Evolutionary conservation across 2,329 filamentous ascomycete species (phyloP).

Genomic region (Basipetospora chlamydospora): DNA sequence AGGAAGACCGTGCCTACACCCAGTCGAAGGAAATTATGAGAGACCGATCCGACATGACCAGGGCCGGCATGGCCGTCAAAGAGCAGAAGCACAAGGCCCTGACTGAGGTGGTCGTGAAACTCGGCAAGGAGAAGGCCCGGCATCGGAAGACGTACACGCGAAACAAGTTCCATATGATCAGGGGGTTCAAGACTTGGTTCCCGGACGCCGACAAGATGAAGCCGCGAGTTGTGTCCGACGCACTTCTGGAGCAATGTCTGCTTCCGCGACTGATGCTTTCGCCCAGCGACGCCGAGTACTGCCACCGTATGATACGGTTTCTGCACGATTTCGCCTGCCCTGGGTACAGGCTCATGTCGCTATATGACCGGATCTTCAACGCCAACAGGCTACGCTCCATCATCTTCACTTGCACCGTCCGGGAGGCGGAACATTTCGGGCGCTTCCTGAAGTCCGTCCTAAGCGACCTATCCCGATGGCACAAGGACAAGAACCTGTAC

Average conservation of each 20-base stretch:
- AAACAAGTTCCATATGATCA: conserved; percentile 48
- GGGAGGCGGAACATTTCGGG: conserved; percentile 86
- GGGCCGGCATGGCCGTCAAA: conserved; percentile 49
- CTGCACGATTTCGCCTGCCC: conserved; percentile 74
- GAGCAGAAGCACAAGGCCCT: conserved; percentile 57
- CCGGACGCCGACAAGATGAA: conserved; percentile 43
- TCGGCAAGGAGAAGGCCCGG: conserved; percentile 9
- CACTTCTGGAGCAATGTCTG: conserved; percentile 78
- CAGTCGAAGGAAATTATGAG: conserved; percentile 52
- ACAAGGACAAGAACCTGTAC: conserved; percentile 57
- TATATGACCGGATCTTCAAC: conserved; percentile 75
- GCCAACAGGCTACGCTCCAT: conserved; percentile 67
- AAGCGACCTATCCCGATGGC: conserved; percentile 71
- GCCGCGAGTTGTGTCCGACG: conserved; percentile 47
- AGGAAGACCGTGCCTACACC: conserved; percentile 53
- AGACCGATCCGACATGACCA: conserved; percentile 59
- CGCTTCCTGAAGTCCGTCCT: conserved; percentile 76
- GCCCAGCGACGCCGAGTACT: conserved; percentile 76
- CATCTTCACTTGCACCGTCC: conserved; percentile 78
- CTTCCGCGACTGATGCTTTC: conserved; percentile 78
- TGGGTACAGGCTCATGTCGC: conserved; percentile 71
- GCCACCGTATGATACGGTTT: conserved; percentile 72
- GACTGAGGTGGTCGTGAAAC: conserved; percentile 33
- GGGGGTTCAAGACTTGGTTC: conserved; percentile 72
- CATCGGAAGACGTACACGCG: conserved; percentile 7